Evolutionary conservation across 176 grass and related monocot species (phyloP).

Genomic region (Thinopyrum elongatum): DNA sequence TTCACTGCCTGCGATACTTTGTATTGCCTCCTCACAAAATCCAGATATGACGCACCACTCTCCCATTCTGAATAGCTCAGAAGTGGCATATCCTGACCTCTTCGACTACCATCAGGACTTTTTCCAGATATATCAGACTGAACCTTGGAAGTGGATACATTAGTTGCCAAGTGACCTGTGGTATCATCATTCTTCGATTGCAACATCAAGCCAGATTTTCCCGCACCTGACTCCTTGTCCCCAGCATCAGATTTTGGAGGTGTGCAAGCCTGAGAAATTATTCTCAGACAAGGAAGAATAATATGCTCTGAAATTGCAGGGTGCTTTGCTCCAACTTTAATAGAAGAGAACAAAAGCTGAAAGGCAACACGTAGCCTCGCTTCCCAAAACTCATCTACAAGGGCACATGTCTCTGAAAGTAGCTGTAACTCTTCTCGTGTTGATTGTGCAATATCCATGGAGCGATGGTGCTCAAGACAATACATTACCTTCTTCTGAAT

Average conservation of each 20-base stretch:
- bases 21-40: conserved; percentile 95
- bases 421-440: conserved; percentile 90
- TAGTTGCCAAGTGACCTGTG: conserved; percentile 34
- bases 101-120: conserved; percentile 43
- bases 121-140: conserved; percentile 54
- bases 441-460: conserved; percentile 88
- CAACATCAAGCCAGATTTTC: conserved; percentile 60
- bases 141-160: conserved; percentile 41
- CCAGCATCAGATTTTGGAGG: conserved; percentile 81
- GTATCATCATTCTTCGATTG: conserved; percentile 66
- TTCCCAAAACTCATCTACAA: conserved; percentile 98
- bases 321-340: conserved; percentile 97
- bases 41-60: conserved; percentile 91
- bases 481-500: conserved; percentile 99
- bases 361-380: conserved; percentile 82
- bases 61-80: conserved; percentile 98
- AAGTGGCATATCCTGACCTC: conserved; percentile 72
- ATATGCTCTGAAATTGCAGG: conserved; percentile 98
- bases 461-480: conserved; percentile 96
- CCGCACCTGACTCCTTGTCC: conserved; percentile 67
- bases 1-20: conserved; percentile 81
- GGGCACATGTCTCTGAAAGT: conserved; percentile 82
- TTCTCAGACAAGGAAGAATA: conserved; percentile 96
- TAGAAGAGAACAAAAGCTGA: conserved; percentile 91
- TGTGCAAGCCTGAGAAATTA: conserved; percentile 96